Percentiles rank a stretch among this genome's conserved stretches.
Evolutionary conservation across 768 basidiomycete genomes (phyloP).

Genomic region (Suillus subaureus): DNA sequence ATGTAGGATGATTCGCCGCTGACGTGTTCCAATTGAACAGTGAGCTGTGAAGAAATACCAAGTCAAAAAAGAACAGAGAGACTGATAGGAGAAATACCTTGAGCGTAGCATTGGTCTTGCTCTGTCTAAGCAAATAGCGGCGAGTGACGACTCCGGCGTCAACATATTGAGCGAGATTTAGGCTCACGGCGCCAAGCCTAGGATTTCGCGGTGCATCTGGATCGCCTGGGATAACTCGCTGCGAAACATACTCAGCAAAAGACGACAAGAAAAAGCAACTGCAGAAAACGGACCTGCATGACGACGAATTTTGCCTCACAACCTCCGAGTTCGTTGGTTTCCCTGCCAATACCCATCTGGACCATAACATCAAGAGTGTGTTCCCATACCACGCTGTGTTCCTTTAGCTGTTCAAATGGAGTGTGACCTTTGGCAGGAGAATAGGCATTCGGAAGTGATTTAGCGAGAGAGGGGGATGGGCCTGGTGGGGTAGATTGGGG

Average conservation of each 20-base stretch:
- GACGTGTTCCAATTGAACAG: slow-evolving; percentile 56
- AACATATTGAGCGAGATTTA: slow-evolving; percentile 79
- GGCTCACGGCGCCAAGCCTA: slow-evolving; percentile 62
- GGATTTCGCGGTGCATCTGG: slow-evolving; percentile 57
- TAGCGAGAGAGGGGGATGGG: slow-evolving; percentile 2
- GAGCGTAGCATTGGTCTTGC: slow-evolving; percentile 79
- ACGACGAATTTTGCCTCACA: slow-evolving; percentile 67
- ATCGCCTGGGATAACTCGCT: slow-evolving; percentile 62
- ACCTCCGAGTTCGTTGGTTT: slow-evolving; percentile 48
- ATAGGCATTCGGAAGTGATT: slow-evolving; percentile 17
- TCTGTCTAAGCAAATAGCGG: slow-evolving; percentile 67
- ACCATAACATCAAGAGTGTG: slow-evolving; percentile 58
- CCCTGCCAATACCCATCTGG: slow-evolving; percentile 61
- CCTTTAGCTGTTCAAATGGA: slow-evolving; percentile 56
- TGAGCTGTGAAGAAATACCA: slow-evolving; percentile 37
- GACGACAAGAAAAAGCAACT: neutral
- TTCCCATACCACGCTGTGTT: slow-evolving; percentile 68
- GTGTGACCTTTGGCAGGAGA: slow-evolving; percentile 63
- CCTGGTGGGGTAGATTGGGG: slow-evolving; percentile 14
- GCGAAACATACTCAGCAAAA: slow-evolving; percentile 16
- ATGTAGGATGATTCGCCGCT: slow-evolving; percentile 58
- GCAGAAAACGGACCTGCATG: slow-evolving; percentile 44
- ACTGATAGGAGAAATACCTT: slow-evolving; percentile 45
- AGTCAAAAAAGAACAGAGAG: neutral
- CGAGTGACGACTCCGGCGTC: slow-evolving; percentile 58